phyloP scores from a whole-genome alignment of 768 basidiomycete species.

The Rubroboletus pulcherrimus region DNA sequence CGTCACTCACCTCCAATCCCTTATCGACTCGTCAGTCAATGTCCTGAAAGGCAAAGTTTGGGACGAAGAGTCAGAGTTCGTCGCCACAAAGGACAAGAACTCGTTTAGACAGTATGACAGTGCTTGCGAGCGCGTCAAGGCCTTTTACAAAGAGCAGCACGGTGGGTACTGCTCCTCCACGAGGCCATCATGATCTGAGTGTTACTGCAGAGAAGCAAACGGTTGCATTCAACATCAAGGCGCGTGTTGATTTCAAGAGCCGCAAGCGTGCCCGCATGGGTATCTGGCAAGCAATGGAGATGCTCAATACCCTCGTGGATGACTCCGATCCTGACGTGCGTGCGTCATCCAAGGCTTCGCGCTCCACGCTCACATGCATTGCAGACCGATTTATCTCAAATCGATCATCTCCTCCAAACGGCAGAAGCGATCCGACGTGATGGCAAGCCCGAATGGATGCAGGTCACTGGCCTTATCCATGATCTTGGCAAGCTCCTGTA shows the following conservation, averaged over 20 bases:
- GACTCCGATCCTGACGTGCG: conserved; percentile 86
- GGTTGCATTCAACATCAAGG: conserved; percentile 75
- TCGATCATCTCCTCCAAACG: conserved; percentile 87
- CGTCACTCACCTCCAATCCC: neutral
- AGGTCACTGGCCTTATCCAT: conserved; percentile 81
- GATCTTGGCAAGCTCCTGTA: conserved; percentile 87
- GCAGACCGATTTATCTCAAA: conserved; percentile 76
- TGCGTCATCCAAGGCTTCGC: neutral
- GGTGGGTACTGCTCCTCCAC: conserved; percentile 37
- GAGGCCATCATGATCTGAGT: neutral
- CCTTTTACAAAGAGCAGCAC: conserved; percentile 76
- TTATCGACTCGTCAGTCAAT: conserved; percentile 49
- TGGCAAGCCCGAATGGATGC: conserved; percentile 92
- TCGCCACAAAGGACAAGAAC: conserved; percentile 57
- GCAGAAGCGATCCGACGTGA: conserved; percentile 87
- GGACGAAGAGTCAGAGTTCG: conserved; percentile 57
- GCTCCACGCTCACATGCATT: conserved; percentile 10
- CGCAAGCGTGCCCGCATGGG: conserved; percentile 71
- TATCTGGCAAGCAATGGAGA: conserved; percentile 84
- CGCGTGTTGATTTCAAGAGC: conserved; percentile 70
- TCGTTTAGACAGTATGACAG: conserved; percentile 69
- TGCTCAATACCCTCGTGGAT: conserved; percentile 82
- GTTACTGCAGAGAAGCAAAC: conserved; percentile 73
- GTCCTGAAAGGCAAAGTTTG: conserved; percentile 58
- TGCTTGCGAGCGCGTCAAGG: conserved; percentile 75